Base-by-base conservation (phyloP, 2,329 filamentous ascomycete genomes). In the Fusarium keratoplasticum region DNA sequence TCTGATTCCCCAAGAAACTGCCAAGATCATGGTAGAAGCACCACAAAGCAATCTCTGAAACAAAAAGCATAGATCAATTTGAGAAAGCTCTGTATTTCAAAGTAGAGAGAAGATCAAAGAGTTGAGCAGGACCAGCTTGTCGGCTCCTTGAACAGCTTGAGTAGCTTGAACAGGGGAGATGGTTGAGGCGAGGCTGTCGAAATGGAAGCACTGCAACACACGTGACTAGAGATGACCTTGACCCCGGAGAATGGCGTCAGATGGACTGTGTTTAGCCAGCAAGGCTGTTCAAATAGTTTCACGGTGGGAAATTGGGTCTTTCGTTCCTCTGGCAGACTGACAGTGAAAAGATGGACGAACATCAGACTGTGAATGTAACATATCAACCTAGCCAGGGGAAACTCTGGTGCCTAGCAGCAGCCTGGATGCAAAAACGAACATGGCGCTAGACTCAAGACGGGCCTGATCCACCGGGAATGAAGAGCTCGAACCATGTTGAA, bases 401-500 rank as follows among this genome's bases (percentile, higher is more conserved):
- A 72, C 50, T 47, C 61, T 63, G 61, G 60, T 55, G 65, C 69
- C 36, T 70, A 50, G 61, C 35, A 42, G 63, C 40, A 25, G 54
- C 50, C 38, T 72, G 58, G 64, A 50, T 60, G 60, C 29, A 38
- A 65, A 40, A 59, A 55, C 14, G 35, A 64, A 54, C 67, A 57
- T 44, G 36, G 62, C 71, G 66, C 70, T 73, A 74, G 44, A 54
- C 67, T 64, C 36, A 57, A 71, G 63, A 22, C 52, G 31, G 65
- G 20, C 57, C 18, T 69, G 68, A 65, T 67, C 66, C 72, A 73
- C 72, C 63, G 40, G 59, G 69, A 67, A 67, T 58, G 54, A 60
- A 62, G 59, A 63, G 71, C 76, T 73, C 62, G 68, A 74, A 69
- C 75, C 75, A 75, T 68, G 69, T 66, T 61, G 59, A 67, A 63